Evolutionary conservation across 1,139 yeast species (phyloP).

Genomic region (Lodderomyces beijingensis): DNA sequence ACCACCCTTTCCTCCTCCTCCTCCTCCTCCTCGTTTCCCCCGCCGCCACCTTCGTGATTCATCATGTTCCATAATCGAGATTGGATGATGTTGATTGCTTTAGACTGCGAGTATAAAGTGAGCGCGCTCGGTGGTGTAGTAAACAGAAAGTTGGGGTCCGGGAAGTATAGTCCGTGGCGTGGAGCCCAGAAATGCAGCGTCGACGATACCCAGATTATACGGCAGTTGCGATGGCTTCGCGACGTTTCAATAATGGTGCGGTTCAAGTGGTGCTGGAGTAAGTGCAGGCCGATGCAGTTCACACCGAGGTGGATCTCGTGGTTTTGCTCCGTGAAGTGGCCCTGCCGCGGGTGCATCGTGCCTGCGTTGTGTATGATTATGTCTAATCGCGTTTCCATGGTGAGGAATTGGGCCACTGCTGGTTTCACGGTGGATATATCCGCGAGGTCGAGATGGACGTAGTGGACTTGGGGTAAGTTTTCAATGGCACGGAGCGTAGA

Average conservation of each 20-base stretch:
- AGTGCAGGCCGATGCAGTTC: conserved; percentile 47
- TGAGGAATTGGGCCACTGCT: conserved; percentile 29
- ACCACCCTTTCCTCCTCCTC: no score
- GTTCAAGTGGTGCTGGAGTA: conserved; percentile 41
- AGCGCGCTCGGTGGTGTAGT: conserved; percentile 1
- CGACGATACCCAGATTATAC: conserved; percentile 49
- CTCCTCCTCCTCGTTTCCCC: no score
- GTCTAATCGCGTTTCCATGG: conserved; percentile 25
- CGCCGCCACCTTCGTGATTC: conserved; percentile 34
- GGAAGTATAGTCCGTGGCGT: conserved; percentile 38
- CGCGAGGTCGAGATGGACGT: no score
- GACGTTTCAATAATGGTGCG: conserved; percentile 36
- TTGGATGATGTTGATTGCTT: conserved; percentile 41
- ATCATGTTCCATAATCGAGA: conserved; percentile 36
- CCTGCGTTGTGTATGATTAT: conserved; percentile 53
- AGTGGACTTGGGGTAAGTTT: no score
- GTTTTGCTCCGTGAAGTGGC: conserved; percentile 15
- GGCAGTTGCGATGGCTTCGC: conserved; percentile 10
- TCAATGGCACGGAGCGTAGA: no score
- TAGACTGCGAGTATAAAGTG: conserved; percentile 33
- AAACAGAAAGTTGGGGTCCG: conserved; percentile 23
- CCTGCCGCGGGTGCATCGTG: conserved; percentile 37
- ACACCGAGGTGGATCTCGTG: conserved; percentile 30
- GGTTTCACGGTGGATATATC: conserved; percentile 43
- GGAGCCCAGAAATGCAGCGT: conserved; percentile 33